phyloP scores from a whole-genome alignment of 2,329 filamentous ascomycete species.

The Trichoderma sp. region DNA sequence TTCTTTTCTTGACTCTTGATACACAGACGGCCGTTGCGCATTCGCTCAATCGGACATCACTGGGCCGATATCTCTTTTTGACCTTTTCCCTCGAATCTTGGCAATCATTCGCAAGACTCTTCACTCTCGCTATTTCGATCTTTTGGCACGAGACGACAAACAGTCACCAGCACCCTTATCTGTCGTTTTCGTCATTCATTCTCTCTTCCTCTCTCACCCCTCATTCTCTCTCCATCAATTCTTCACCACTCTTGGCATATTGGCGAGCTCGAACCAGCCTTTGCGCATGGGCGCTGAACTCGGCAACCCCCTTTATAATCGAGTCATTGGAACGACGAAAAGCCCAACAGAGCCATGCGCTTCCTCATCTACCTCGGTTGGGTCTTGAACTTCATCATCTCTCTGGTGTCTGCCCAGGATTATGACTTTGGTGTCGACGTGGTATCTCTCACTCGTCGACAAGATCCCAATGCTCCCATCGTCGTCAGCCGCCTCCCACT shows the following conservation, averaged over 20 bases:
- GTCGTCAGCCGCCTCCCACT: constrained; percentile 44
- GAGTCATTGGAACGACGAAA: background rate
- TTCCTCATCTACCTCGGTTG: background rate
- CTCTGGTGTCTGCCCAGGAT: constrained; percentile 21
- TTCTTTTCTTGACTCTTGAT: background rate
- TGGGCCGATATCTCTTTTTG: background rate
- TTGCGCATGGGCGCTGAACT: background rate
- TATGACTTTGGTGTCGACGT: constrained; percentile 54
- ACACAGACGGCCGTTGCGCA: background rate
- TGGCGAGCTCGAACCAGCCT: background rate
- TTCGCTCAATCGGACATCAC: background rate
- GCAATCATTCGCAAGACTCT: background rate
- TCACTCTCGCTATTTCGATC: background rate
- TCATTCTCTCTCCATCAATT: background rate
- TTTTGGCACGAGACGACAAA: background rate
- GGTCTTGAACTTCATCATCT: background rate
- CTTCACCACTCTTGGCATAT: background rate
- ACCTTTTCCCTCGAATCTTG: background rate
- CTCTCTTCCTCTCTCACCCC: background rate
- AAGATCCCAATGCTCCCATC: constrained; percentile 36
- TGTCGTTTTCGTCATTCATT: background rate
- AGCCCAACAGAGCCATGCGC: background rate
- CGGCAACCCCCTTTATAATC: background rate
- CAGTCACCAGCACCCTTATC: background rate
- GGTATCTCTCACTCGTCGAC: constrained; percentile 40